Evolutionary conservation across 225 moss, liverwort and hornwort species (phyloP), one percentile per base, ranked within the genome.

Genomic region (Neckera pumila): DNA sequence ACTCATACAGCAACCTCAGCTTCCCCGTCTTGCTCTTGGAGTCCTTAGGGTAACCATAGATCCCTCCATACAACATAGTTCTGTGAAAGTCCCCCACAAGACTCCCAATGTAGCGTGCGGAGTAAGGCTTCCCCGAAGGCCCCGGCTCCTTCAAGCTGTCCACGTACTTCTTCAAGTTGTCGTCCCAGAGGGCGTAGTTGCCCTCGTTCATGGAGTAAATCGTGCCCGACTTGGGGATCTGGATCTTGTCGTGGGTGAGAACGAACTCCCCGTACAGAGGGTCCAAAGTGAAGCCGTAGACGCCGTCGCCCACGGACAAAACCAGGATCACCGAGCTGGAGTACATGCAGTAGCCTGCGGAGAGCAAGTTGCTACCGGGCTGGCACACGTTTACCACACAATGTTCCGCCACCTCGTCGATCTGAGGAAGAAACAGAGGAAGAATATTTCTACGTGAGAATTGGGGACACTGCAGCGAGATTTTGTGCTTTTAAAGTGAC

Each of bases 341-440:
- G 92, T 97, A 97, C 97, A 97, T 97, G 90, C 97, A 97, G 89
- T 96, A 97, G 40, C 97, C 97, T 27, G 97, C 97, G 62, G 96
- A 90, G 86, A 97, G 89, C 80, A 97, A 91, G 87, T 97, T 97
- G 91, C 94, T 97, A 19, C 97, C 97, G 13, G 96, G 96, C 65
- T 97, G 96, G 91, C 96, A 97, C 34, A 97, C 97, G 66, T 96
- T 97, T 38, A 96, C 49, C 66, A 98, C 95, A 79, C 96, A 98
- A 45, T 92, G 94, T 89, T 96, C 90, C 65, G 94, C 92, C 17
- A 94, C 86, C 88, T 91, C 92, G 38, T 92, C 96, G 42, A 96
- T 90, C 96, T 98, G 47, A 40, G 26, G 40, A 56, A 43, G 45
- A 59, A 73, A 31, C 17, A 47, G 45, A 53, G 53, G 53, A 63